Conservation (phyloP, 202 grass and related monocot species). For the Alloteropsis angusta region DNA sequence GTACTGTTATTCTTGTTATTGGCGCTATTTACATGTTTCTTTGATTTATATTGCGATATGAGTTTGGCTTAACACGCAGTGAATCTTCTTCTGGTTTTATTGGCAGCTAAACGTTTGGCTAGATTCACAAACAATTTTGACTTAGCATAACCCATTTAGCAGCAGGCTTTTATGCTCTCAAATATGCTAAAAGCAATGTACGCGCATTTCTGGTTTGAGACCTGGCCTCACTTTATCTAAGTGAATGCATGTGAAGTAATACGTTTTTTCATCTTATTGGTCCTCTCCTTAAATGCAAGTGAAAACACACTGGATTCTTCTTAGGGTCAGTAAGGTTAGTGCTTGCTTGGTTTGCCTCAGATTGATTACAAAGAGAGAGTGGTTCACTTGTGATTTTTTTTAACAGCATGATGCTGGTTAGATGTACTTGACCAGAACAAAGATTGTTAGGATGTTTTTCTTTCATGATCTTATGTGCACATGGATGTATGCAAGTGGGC, state of each 20-base stretch:
- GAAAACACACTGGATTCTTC: too few relatives aligned
- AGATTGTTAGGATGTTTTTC: neutral
- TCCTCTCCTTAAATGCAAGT: too few relatives aligned
- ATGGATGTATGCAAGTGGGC: neutral
- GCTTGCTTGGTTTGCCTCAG: too few relatives aligned
- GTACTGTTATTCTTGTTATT: neutral
- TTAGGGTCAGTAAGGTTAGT: too few relatives aligned
- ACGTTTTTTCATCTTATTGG: neutral
- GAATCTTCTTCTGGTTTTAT: neutral
- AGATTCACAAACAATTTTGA: neutral
- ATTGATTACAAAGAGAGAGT: neutral
- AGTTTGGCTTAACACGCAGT: neutral
- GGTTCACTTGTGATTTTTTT: constrained; percentile 1
- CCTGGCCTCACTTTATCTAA: neutral
- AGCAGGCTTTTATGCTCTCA: neutral
- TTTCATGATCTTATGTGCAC: neutral
- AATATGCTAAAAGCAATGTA: neutral
- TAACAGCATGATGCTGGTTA: neutral
- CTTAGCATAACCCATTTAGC: neutral
- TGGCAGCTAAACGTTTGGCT: neutral
- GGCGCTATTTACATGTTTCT: neutral
- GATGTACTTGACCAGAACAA: neutral
- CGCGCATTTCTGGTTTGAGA: neutral
- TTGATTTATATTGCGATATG: neutral
- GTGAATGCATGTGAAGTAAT: neutral